Evolutionary conservation across 129 eudicot species (phyloP).

Genomic region (Lonicera japonica): DNA sequence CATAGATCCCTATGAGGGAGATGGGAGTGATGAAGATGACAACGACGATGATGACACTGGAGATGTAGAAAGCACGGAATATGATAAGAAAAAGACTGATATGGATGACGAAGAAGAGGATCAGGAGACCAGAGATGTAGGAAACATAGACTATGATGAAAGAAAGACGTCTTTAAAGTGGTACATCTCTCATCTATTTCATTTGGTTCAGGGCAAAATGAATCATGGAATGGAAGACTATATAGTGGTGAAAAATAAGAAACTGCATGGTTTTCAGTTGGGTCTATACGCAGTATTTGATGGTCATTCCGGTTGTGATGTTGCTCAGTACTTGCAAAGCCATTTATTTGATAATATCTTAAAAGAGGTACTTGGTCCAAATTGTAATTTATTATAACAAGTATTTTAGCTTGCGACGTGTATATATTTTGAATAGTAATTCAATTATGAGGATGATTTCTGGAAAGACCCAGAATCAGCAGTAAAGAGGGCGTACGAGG

Average conservation of each 20-base stretch:
- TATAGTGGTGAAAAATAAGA: conserved; percentile 21
- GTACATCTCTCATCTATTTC: conserved; percentile 24
- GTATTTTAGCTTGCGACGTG: background rate
- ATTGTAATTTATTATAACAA: background rate
- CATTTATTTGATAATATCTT: conserved; percentile 30
- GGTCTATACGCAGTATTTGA: conserved; percentile 40
- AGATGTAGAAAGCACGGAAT: background rate
- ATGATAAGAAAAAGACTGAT: no score
- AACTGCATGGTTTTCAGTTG: conserved; percentile 11
- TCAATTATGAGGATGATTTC: conserved; percentile 5
- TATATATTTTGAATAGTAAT: background rate
- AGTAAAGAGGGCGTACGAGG: conserved; percentile 27
- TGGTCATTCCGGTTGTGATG: conserved; percentile 39
- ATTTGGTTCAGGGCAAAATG: conserved; percentile 39
- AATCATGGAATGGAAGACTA: conserved; percentile 47
- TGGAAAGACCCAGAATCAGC: conserved; percentile 20
- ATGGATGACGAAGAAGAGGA: background rate
- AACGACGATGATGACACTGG: background rate
- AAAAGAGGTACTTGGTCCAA: conserved; percentile 18
- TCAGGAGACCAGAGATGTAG: background rate
- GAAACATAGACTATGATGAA: background rate
- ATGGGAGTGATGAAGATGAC: no score
- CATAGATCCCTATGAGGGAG: no score
- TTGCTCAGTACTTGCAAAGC: conserved; percentile 38
- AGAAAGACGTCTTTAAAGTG: background rate